Evolutionary conservation across 441 rosid genomes (phyloP).

Genomic region (Omphalea diandra): DNA sequence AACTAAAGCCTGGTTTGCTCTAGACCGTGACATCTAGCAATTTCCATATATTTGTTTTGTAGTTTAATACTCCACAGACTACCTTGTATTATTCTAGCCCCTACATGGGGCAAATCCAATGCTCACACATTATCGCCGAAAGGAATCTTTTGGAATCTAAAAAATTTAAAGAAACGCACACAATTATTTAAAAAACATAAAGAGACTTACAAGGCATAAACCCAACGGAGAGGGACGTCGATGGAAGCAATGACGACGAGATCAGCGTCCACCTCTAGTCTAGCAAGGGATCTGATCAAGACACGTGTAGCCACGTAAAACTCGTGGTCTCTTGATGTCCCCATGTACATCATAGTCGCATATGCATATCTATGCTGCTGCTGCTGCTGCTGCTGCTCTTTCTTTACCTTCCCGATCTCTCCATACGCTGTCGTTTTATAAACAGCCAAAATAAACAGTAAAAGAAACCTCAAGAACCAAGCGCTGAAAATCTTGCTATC

Average conservation of each 20-base stretch:
- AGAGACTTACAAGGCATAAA: slow-evolving; percentile 60
- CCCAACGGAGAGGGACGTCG: slow-evolving; percentile 88
- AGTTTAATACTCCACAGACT: background rate
- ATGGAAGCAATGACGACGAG: slow-evolving; percentile 88
- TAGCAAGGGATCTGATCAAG: slow-evolving; percentile 72
- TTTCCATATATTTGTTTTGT: background rate
- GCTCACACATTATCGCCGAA: no score
- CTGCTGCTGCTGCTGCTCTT: slow-evolving; percentile 1
- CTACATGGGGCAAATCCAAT: no score
- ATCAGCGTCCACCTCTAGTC: slow-evolving; percentile 72
- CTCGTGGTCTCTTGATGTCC: slow-evolving; percentile 95
- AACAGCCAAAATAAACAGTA: background rate
- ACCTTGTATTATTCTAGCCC: slow-evolving; percentile 3
- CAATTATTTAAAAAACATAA: no score
- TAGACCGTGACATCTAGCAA: no score
- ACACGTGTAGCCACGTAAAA: slow-evolving; percentile 91
- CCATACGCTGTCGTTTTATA: slow-evolving; percentile 21
- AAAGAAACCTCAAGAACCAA: slow-evolving; percentile 1
- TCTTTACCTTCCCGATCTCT: slow-evolving; percentile 2
- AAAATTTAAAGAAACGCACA: no score
- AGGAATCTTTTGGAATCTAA: no score
- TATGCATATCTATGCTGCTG: slow-evolving; percentile 66
- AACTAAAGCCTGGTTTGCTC: no score
- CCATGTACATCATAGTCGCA: slow-evolving; percentile 99
- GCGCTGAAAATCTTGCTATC: background rate